These are phyloP conservation scores for Salicornia ramosissima DNA, from an alignment of 148 eudicot genomes.

Conservation along the genomic window DNA sequence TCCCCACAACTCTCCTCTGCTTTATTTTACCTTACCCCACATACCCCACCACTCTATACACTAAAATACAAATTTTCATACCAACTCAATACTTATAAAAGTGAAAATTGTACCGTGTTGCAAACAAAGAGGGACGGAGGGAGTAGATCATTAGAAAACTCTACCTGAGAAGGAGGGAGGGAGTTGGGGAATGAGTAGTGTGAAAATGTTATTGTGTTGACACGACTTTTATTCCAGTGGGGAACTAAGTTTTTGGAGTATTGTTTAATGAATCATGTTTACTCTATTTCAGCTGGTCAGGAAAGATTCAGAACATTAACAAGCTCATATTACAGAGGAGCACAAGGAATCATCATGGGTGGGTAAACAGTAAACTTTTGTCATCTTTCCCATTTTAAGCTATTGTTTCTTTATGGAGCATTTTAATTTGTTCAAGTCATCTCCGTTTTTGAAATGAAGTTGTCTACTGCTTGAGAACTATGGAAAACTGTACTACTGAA, in stretches of 20 bases:
- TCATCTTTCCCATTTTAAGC: neutral
- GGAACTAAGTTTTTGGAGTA: neutral
- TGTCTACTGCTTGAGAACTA: too few relatives aligned
- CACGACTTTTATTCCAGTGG: neutral
- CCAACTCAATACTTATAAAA: too few relatives aligned
- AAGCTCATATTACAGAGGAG: slow-evolving; percentile 93
- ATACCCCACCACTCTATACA: too few relatives aligned
- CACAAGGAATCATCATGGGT: slow-evolving; percentile 96
- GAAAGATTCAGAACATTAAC: slow-evolving; percentile 94
- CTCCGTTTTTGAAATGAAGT: too few relatives aligned
- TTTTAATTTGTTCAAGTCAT: neutral
- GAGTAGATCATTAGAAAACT: too few relatives aligned
- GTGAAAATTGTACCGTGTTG: too few relatives aligned
- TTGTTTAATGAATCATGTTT: slow-evolving; percentile 6
- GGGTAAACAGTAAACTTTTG: slow-evolving; percentile 17
- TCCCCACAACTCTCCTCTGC: too few relatives aligned
- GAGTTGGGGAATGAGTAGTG: neutral
- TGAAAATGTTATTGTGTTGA: neutral
- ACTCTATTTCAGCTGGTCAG: slow-evolving; percentile 74
- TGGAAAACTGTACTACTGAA: neutral
- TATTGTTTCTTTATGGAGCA: neutral
- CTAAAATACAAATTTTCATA: too few relatives aligned
- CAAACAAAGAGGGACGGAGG: too few relatives aligned
- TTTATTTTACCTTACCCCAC: too few relatives aligned
- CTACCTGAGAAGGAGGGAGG: too few relatives aligned